Evolutionary conservation across 148 eudicot genomes (phyloP), one percentile per base, ranked within the genome.

Genomic region (Fagopyrum homotropicum): DNA sequence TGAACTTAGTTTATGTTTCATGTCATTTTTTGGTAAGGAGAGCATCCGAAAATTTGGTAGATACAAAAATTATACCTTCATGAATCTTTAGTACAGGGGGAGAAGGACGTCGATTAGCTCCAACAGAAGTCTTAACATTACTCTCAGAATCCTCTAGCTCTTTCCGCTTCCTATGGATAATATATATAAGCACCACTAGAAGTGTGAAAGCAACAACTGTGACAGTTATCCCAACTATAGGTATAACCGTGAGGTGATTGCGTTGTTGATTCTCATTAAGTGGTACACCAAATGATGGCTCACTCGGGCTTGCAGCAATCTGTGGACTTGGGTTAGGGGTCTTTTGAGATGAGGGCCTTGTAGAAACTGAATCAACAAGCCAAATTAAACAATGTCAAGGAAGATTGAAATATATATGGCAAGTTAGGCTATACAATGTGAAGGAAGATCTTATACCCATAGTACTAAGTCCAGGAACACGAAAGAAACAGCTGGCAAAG

Each of bases 401-500:
- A 57, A 57, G 17, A 45, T 30, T 7, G 19, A 57, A 30, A 57
- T 19, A 19, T 8, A 57, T 19, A 52, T 52, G 11, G 57, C 57
- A 52, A 52, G 5, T 12, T 52, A 35, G 17, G n/a, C n/a, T 52
- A 29, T 55, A 22, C 9, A 61, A 61, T 40, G 47, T 4, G 71
- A 66, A 4, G 35, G 40, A 60, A 60, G 35, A 7, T 26, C 22
- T 66, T 16, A 15, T 79, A 84, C 87, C 87, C 77, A 72, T 12
- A 73, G 79, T 77, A 74, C 84, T 75, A 63, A 90, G 88, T 59
- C 85, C 89, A 61, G 85, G 93, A 84, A 91, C 92, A 63, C 96
- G 92, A 78, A 94, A 90, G 82, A 88, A 95, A 83, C 99, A 95
- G 81, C 86, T 78, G 8, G 98, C 97, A 74, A 95, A 84, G 50